Percentiles rank a stretch among this genome's conserved stretches.
Evolutionary conservation across 306 rosid genomes (phyloP).

Genomic region (Cucumis sativus): DNA sequence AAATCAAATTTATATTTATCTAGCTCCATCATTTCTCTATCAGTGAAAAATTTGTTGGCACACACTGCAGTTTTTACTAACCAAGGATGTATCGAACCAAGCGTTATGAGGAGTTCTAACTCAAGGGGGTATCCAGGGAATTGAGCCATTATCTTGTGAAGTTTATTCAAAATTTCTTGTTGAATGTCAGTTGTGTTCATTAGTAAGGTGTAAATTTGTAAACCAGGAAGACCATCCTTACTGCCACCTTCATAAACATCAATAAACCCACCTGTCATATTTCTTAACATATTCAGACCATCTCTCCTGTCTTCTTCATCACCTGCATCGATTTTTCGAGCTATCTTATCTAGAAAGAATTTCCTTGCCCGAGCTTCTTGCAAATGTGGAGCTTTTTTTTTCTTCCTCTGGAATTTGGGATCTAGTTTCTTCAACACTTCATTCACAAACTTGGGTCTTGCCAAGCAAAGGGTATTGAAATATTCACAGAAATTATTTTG

Average conservation of each 20-base stretch:
- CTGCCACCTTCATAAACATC: conserved; percentile 83
- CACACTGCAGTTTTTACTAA: conserved; percentile 59
- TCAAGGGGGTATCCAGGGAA: conserved; percentile 71
- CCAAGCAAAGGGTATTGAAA: conserved; percentile 84
- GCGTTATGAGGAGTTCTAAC: conserved; percentile 84
- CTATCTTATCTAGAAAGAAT: conserved; percentile 68
- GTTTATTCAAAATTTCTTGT: conserved; percentile 40
- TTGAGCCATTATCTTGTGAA: conserved; percentile 40
- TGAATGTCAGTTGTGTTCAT: conserved; percentile 81
- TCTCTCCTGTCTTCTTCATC: conserved; percentile 48
- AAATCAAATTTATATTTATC: conserved; percentile 59
- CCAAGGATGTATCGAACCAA: conserved; percentile 98
- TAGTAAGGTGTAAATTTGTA: conserved; percentile 79
- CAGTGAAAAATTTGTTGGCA: conserved; percentile 45
- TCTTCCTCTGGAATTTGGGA: conserved; percentile 47
- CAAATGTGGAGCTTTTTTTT: conserved; percentile 29
- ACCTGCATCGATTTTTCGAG: conserved; percentile 66
- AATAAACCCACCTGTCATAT: conserved; percentile 60
- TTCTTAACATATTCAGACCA: conserved; percentile 74
- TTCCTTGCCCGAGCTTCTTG: conserved; percentile 70
- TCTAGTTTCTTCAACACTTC: conserved; percentile 71
- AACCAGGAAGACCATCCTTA: conserved; percentile 73
- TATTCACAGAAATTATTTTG: conserved; percentile 94
- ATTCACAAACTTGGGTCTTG: conserved; percentile 61
- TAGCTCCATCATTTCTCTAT: conserved; percentile 31